Percentiles rank a stretch among this genome's conserved stretches.
phyloP scores from a whole-genome alignment of 805 yeast genomes.

The Yamadazyma sp. region DNA sequence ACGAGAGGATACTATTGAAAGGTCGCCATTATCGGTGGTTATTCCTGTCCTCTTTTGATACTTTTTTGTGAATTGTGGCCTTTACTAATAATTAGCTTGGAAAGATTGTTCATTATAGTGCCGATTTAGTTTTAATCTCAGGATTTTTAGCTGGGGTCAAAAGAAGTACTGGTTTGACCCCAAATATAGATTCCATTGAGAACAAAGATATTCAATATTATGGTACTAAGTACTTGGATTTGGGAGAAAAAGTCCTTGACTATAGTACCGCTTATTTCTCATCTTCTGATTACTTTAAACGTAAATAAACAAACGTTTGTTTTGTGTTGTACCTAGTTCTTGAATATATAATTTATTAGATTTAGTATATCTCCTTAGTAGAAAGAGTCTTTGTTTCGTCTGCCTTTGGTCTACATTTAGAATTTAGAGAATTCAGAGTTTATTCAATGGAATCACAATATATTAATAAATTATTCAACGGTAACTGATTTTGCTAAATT shows the following conservation, averaged over 20 bases:
- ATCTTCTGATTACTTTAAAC: constrained; percentile 68
- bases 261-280: constrained; percentile 66
- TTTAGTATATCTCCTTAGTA: too few species aligned
- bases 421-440: background rate
- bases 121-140: constrained; percentile 61
- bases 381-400: too few species aligned
- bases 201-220: constrained; percentile 47
- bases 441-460: constrained; percentile 4
- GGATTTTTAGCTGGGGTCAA: constrained; percentile 71
- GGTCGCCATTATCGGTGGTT: too few species aligned
- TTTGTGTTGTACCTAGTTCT: background rate
- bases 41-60: too few species aligned
- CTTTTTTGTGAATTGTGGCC: too few species aligned
- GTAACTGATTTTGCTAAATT: constrained; percentile 98
- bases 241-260: constrained; percentile 86
- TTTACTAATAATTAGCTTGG: constrained; percentile 32
- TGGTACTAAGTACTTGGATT: constrained; percentile 63
- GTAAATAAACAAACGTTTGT: constrained; percentile 48
- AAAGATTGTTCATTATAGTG: constrained; percentile 53
- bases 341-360: too few species aligned
- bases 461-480: constrained; percentile 59
- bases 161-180: constrained; percentile 65
- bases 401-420: background rate
- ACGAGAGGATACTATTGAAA: too few species aligned
- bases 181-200: constrained; percentile 47